Evolutionary conservation across 2,329 filamentous ascomycete species (phyloP), one percentile per base, ranked within the genome.

Genomic region (Chaetomiaceae sp.): DNA sequence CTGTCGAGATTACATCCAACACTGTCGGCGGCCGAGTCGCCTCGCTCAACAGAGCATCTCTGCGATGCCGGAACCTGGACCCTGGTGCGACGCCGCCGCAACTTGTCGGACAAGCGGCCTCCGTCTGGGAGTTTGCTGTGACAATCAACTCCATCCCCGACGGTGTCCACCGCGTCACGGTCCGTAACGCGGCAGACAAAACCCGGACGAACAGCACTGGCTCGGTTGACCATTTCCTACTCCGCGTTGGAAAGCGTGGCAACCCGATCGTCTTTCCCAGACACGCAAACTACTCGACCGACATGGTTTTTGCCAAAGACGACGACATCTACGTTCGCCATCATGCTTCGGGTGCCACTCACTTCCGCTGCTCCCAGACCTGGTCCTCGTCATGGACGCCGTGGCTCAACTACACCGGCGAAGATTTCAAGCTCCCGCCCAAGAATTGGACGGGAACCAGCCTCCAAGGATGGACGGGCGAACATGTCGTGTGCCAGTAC

Each of bases 401-500:
- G 5, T 85, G 82, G 82, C 62, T 71, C n/a, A 65, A 73, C 10
- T 85, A 85, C 60, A 63, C 61, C n/a, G 76, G 78, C 20, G 76
- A 74, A 5, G 78, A 80, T 50, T 70, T 70, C 13, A 74, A 72
- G n/a, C 67, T 83, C 16, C 57, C 70, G 14, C 61, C 69, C 31
- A 73, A 77, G 55, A 62, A 70, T 9, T 85, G 82, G 82, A 74
- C 70, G 5, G 82, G 82, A 17, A 78, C 77, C 2, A 67, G 73
- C 19, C 60, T 69, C 2, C 81, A 85, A 60, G 64, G 63, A 35
- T 85, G 82, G 82, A 59, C 71, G 20, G 82, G 80, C 14, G 74
- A 83, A 35, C 82, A 85, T 59, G 73, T 85, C 31, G 73, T 76
- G 17, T 73, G 83, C 19, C 79, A 85, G 58, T 85, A 85, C 61